Base-by-base conservation (phyloP, 2,329 filamentous ascomycete genomes). In the Neurospora sp. region DNA sequence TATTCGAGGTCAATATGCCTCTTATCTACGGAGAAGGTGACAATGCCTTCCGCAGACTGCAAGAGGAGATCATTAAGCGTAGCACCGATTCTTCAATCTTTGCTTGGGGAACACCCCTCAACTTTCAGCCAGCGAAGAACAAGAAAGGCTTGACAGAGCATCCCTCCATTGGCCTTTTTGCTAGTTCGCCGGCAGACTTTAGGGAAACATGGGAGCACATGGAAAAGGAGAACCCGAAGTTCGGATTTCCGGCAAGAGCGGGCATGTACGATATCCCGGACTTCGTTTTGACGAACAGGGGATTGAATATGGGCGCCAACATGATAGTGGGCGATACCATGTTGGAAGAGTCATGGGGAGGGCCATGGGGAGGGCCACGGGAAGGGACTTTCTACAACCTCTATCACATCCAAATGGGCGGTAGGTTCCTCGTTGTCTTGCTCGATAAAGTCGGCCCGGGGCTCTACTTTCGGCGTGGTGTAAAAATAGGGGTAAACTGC, bases 21-120 rank as follows among this genome's bases (percentile, higher is more conserved):
- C 40, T 70, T 1, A 40, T 70, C 19, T 70, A 70, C 23, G 69
- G 69, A 8, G 69, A 70, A 37, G 69, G 69, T 1, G 28, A 17
- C 1, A 68, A 70, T 11, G 52, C 69, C 4, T 70, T 70, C 67
- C 39, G 46, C 4, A 36, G 69, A 23, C 39, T 70, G 8, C 69
- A 70, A 40, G 62, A 70, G 15, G 69, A 52, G 37, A 68, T 70
- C 40, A n/a, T 68, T 4, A 68, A 70, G 10, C 67, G 66, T 2
- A 66, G 19, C 1, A 52, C 6, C n/a, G 69, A 70, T 28, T 28
- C n/a, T 66, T 66, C 43, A 10, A 38, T 70, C 3, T 69, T 70
- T 8, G 40, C n/a, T 2, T 70, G 67, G 69, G 69, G 39, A 1
- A 40, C 2, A 15, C 46, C 23, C 8, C 5, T 57, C 3, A 17